Conservation (phyloP, 2,329 filamentous ascomycete genomes). For the Emergomyces pasteurianus region DNA sequence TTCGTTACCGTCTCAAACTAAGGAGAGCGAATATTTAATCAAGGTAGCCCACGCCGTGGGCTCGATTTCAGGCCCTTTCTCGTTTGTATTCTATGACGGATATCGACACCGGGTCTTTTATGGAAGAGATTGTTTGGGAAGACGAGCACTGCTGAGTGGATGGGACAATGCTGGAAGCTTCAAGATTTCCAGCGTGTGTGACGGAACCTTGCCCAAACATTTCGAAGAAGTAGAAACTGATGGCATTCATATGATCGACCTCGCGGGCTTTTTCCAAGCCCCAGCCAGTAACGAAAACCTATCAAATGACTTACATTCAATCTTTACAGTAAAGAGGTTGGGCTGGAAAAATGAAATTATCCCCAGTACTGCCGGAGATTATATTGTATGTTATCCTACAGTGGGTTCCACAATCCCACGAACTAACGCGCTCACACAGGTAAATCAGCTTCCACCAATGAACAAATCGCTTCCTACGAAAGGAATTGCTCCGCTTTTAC, state of each 20-base stretch:
- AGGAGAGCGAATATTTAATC: constrained; percentile 12
- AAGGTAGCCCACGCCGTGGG: constrained; percentile 39
- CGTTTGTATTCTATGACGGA: constrained; percentile 72
- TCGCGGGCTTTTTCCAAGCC: constrained; percentile 25
- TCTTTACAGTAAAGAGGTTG: constrained; percentile 5
- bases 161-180: constrained; percentile 41
- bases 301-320: neutral
- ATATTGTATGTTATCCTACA: constrained; percentile 18
- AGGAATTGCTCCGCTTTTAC: constrained; percentile 19
- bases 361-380: neutral
- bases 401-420: neutral
- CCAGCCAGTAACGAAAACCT: neutral
- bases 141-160: constrained; percentile 61
- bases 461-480: constrained; percentile 28
- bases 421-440: neutral
- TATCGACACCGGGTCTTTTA: constrained; percentile 55
- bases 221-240: constrained; percentile 80
- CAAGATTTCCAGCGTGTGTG: constrained; percentile 59
- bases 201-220: constrained; percentile 32
- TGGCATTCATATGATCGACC: constrained; percentile 60
- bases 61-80: constrained; percentile 68
- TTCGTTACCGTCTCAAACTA: constrained; percentile 4
- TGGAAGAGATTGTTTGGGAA: constrained; percentile 74
- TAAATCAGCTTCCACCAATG: constrained; percentile 32
- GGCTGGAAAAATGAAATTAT: constrained; percentile 10